Evolutionary conservation across 306 rosid species (phyloP).

Genomic region (Cucurbita argyrosperma): DNA sequence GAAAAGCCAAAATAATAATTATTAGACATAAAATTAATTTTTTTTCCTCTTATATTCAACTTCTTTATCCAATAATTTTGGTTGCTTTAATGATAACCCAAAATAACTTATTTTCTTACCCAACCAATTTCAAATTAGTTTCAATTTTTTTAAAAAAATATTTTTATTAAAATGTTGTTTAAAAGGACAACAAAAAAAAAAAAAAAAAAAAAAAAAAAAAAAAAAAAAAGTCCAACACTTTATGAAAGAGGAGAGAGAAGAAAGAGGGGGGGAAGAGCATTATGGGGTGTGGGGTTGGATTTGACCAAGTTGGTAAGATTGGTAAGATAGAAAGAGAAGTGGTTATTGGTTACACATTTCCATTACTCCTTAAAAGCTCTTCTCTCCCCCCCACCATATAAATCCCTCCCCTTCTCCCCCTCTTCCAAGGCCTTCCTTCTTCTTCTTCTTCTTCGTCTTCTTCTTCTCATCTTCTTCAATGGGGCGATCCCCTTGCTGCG

Average conservation of each 20-base stretch:
- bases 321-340: not conserved
- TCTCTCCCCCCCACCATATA: not conserved
- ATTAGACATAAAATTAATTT: too few species aligned
- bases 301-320: slow-evolving; percentile 16
- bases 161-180: too few species aligned
- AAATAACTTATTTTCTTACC: too few species aligned
- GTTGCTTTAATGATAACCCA: too few species aligned
- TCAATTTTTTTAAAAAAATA: too few species aligned
- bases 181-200: too few species aligned
- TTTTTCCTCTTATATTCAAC: too few species aligned
- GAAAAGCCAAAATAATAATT: too few species aligned
- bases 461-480: slow-evolving; percentile 2
- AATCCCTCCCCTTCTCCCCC: not conserved
- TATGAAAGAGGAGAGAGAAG: not conserved
- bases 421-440: not conserved
- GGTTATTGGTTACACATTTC: slow-evolving; percentile 8
- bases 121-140: too few species aligned
- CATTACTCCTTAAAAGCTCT: not conserved
- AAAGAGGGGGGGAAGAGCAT: not conserved
- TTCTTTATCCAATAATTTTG: too few species aligned
- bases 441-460: too few species aligned
- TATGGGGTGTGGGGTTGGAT: not conserved
- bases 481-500: slow-evolving; percentile 73
- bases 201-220: not conserved
- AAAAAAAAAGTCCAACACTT: not conserved